Evolutionary conservation across 805 yeast species (phyloP).

Genomic region (Komagataella ulmi): DNA sequence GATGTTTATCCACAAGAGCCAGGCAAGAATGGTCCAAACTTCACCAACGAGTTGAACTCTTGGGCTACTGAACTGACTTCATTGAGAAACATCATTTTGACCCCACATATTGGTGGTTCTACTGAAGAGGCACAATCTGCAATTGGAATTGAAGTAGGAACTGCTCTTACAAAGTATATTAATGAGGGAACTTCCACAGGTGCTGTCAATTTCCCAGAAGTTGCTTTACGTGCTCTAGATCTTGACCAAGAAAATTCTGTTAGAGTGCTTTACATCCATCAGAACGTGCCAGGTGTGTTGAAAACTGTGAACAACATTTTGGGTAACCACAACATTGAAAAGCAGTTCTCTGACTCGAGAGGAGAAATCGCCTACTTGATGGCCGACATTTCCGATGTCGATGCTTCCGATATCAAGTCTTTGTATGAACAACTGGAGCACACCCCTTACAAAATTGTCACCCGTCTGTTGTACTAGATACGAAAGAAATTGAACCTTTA

Average conservation of each 20-base stretch:
- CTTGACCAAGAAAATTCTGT: slow-evolving; percentile 80
- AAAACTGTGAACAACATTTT: slow-evolving; percentile 93
- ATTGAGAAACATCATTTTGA: slow-evolving; percentile 77
- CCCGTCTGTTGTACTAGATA: slow-evolving; percentile 70
- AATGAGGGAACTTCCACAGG: slow-evolving; percentile 93
- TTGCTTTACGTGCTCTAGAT: slow-evolving; percentile 74
- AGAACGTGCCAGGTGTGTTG: slow-evolving; percentile 97
- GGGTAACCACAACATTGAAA: slow-evolving; percentile 90
- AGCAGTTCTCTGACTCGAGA: slow-evolving; percentile 94
- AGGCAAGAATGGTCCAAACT: slow-evolving; percentile 87
- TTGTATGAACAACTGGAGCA: slow-evolving; percentile 76
- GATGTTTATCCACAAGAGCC: slow-evolving; percentile 98
- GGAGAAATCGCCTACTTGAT: slow-evolving; percentile 94
- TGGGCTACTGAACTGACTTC: slow-evolving; percentile 78
- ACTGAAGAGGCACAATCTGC: slow-evolving; percentile 98
- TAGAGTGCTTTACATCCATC: slow-evolving; percentile 91
- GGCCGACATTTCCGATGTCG: slow-evolving; percentile 91
- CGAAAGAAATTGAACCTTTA: background rate
- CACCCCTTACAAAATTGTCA: slow-evolving; percentile 83
- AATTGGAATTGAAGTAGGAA: slow-evolving; percentile 90
- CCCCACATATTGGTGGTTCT: slow-evolving; percentile 98
- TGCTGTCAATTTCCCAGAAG: slow-evolving; percentile 99
- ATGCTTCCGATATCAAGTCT: slow-evolving; percentile 66
- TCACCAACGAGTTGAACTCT: slow-evolving; percentile 56
- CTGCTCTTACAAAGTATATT: slow-evolving; percentile 77